phyloP scores from a whole-genome alignment of 306 rosid species.

The Vigna nakashimae region DNA sequence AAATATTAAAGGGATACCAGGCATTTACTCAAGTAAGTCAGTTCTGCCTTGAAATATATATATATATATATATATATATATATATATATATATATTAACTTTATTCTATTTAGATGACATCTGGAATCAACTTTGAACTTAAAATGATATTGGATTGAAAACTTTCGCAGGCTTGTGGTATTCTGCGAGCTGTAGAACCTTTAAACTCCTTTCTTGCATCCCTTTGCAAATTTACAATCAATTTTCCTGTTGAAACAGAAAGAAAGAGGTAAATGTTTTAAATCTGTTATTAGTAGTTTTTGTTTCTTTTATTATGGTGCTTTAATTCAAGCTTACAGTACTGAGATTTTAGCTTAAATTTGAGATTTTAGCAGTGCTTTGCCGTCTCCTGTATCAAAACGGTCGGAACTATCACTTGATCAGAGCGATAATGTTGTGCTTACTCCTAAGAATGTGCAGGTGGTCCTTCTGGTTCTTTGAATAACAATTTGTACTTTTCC shows the following conservation, averaged over 20 bases:
- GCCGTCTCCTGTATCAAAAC: conserved; percentile 86
- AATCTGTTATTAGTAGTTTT: conserved; percentile 19
- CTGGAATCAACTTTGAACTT: conserved; percentile 41
- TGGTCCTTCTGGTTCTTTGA: conserved; percentile 45
- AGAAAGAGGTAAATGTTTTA: conserved; percentile 69
- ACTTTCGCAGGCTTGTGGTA: conserved; percentile 88
- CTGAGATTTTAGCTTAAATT: conserved; percentile 52
- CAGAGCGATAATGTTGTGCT: conserved; percentile 86
- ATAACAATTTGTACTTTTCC: conserved; percentile 33
- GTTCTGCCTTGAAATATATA: not conserved
- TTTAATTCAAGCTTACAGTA: conserved; percentile 48
- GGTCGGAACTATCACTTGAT: conserved; percentile 73
- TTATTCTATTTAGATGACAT: conserved; percentile 4
- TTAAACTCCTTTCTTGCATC: conserved; percentile 95
- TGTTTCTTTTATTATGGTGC: conserved; percentile 32
- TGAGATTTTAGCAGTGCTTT: conserved; percentile 65
- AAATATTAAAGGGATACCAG: conserved; percentile 96
- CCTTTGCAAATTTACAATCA: conserved; percentile 95
- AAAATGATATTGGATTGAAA: conserved; percentile 35
- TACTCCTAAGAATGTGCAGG: conserved; percentile 98
- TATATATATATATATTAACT: too few relatives aligned
- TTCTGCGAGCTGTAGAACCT: conserved; percentile 94
- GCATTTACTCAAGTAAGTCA: conserved; percentile 89
- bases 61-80: too few relatives aligned
- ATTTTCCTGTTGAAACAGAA: conserved; percentile 85